Percentiles rank a stretch among this genome's conserved stretches.
Evolutionary conservation across 1,284 basidiomycete species (phyloP).

Genomic region (Blastosporella zonata): DNA sequence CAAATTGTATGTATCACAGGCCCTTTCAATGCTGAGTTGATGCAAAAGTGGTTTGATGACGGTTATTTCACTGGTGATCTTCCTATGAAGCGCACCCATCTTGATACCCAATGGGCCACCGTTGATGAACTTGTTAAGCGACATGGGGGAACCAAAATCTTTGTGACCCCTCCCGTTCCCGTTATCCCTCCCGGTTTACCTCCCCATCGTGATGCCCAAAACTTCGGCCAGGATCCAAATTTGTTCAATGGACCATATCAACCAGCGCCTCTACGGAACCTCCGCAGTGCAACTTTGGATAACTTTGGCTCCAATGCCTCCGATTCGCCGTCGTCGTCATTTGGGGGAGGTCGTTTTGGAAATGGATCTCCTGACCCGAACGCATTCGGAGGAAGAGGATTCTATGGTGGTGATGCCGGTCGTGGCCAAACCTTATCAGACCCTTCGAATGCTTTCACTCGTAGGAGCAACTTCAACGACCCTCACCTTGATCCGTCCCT

Average conservation of each 20-base stretch:
- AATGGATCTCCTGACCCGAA: constrained; percentile 68
- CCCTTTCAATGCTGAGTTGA: constrained; percentile 85
- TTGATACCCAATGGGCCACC: constrained; percentile 65
- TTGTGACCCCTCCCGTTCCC: constrained; percentile 51
- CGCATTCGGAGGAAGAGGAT: constrained; percentile 49
- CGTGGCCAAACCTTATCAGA: constrained; percentile 27
- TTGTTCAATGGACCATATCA: constrained; percentile 55
- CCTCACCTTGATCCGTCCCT: constrained; percentile 29
- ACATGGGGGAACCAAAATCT: constrained; percentile 55
- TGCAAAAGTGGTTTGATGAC: constrained; percentile 96
- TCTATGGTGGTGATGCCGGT: constrained; percentile 31
- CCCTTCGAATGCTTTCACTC: constrained; percentile 29
- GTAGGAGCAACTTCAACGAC: constrained; percentile 35
- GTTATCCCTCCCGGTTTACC: constrained; percentile 52
- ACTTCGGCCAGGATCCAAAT: constrained; percentile 35
- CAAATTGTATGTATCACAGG: constrained; percentile 49
- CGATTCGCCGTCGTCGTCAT: constrained; percentile 69
- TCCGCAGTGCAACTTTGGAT: constrained; percentile 59
- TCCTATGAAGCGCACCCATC: constrained; percentile 74
- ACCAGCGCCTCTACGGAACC: constrained; percentile 56
- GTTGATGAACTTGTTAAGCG: constrained; percentile 56
- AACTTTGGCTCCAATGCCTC: constrained; percentile 56
- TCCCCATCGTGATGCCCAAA: constrained; percentile 40
- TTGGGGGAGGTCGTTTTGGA: constrained; percentile 57
- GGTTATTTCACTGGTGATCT: constrained; percentile 89